Base-by-base conservation (phyloP, 2,329 filamentous ascomycete species). In the Laburnicola sp. region DNA sequence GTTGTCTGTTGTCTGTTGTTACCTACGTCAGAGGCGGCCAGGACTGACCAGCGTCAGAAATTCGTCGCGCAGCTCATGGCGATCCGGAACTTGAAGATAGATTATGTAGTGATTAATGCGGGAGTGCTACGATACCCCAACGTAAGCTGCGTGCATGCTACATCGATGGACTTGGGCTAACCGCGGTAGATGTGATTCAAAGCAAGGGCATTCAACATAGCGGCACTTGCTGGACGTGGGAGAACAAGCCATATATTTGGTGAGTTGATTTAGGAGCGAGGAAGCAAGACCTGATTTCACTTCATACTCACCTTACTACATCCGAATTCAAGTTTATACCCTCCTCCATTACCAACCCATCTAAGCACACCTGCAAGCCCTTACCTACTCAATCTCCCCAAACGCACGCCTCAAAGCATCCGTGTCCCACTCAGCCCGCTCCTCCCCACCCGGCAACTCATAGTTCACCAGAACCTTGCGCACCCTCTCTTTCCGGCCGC, bases 181-280 rank as follows among this genome's bases (percentile, higher is more conserved):
- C 53, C 47, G 36, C 51, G 45, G 42, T 82, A 30, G 63, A 73
- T 48, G 79, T 82, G 1, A 80, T 82, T 50, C 72, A 74, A 53
- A 77, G 71, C 56, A 82, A 78, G 64, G 72, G 68, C 25, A 72
- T 74, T 25, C 70, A 74, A 53, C 74, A 82, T 42, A 80, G 74
- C 53, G 80, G 80, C 3, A 82, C 78, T 1, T 83, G 82, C 54
- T 82, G 80, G 80, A 81, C 79, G 5, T 83, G 76, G 73, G 76
- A 82, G 57, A 75, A 80, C 45, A 74, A 78, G 65, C 66, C 63
- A 6, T 70, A 71, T 50, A 35, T 62, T 3, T 70, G 68, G 68
- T 71, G 45, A 68, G 7, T 11, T 7, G 25, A 30, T 16, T 16
- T 16, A 16, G 16, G 16, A 16, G 16, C 16, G 16, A 16, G 16